A percentile compares a stretch with the other conserved stretches of the same genome.
phyloP scores from a whole-genome alignment of 2,329 filamentous ascomycete genomes.

The Tolypocladium tropicale region DNA sequence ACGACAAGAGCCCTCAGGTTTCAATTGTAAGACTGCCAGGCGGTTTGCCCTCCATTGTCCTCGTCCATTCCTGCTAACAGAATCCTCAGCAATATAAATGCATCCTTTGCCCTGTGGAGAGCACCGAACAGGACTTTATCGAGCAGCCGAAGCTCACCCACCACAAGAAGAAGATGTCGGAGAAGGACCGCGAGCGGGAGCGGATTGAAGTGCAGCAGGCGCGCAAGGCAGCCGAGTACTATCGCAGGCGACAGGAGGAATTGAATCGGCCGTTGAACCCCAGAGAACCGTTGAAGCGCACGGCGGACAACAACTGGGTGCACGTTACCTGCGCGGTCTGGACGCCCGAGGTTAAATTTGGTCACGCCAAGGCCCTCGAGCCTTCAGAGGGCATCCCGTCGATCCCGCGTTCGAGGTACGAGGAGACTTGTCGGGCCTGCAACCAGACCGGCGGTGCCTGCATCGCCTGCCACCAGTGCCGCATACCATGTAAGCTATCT shows the following conservation, averaged over 20 bases:
- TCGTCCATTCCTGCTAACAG: constrained; percentile 10
- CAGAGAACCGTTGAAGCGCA: constrained; percentile 85
- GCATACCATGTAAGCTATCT: constrained; percentile 34
- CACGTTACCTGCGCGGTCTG: constrained; percentile 90
- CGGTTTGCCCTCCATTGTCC: not conserved
- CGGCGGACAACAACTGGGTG: constrained; percentile 95
- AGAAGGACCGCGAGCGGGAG: constrained; percentile 85
- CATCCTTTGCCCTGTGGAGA: constrained; percentile 76
- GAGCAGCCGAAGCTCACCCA: constrained; percentile 48
- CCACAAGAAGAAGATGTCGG: constrained; percentile 76
- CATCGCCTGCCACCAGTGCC: constrained; percentile 69
- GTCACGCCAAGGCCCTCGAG: constrained; percentile 69
- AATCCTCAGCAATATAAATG: constrained; percentile 65
- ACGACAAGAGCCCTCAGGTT: constrained; percentile 83
- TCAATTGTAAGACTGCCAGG: constrained; percentile 59
- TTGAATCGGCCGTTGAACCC: constrained; percentile 75
- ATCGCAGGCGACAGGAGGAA: constrained; percentile 73
- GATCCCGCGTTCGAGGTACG: constrained; percentile 62
- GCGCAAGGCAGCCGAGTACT: constrained; percentile 68
- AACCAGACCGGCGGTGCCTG: constrained; percentile 68
- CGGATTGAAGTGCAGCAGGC: constrained; percentile 76
- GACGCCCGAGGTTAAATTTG: constrained; percentile 89
- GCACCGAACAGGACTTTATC: constrained; percentile 73
- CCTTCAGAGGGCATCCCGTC: constrained; percentile 84
- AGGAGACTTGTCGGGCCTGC: constrained; percentile 76